These are phyloP conservation scores for Auricularia sp. DNA, from an alignment of 768 basidiomycete genomes.

Conservation along the genomic window DNA sequence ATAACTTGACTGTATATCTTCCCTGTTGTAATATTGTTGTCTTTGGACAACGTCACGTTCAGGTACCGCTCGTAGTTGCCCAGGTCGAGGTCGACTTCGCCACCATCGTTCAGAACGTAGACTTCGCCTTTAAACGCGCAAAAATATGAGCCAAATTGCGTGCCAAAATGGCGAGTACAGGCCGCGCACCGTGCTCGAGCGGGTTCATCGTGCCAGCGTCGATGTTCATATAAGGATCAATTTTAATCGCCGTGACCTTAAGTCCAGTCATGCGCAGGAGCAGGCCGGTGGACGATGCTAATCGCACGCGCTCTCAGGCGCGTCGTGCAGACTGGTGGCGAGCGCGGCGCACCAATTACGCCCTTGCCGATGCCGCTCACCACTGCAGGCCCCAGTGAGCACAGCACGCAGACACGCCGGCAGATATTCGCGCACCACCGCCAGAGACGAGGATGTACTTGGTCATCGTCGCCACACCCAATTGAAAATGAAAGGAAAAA, in stretches of 20 bases:
- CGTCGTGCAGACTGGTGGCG: neutral
- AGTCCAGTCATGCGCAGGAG: slow-evolving; percentile 90
- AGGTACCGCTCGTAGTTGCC: slow-evolving; percentile 99
- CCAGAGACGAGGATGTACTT: slow-evolving; percentile 96
- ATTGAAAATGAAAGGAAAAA: too few relatives aligned
- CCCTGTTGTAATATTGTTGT: slow-evolving; percentile 98
- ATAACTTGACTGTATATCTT: slow-evolving; percentile 97
- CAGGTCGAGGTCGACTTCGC: slow-evolving; percentile 94
- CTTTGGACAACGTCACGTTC: slow-evolving; percentile 83
- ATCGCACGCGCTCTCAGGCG: slow-evolving; percentile 19
- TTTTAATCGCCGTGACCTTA: slow-evolving; percentile 98
- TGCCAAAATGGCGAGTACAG: neutral
- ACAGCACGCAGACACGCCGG: neutral
- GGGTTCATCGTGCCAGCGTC: slow-evolving; percentile 99
- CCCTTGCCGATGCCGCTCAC: slow-evolving; percentile 99
- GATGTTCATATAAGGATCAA: slow-evolving; percentile 99
- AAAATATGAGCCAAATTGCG: neutral
- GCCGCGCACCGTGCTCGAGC: slow-evolving; percentile 81
- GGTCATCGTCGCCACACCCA: slow-evolving; percentile 43
- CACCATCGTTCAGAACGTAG: slow-evolving; percentile 95
- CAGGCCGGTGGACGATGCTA: slow-evolving; percentile 93
- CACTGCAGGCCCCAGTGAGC: slow-evolving; percentile 20
- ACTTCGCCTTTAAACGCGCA: slow-evolving; percentile 62
- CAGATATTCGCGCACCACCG: slow-evolving; percentile 35
- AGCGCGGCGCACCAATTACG: slow-evolving; percentile 66